Evolutionary conservation across 2,329 filamentous ascomycete genomes (phyloP).

Genomic region (Colletotrichum sp.): DNA sequence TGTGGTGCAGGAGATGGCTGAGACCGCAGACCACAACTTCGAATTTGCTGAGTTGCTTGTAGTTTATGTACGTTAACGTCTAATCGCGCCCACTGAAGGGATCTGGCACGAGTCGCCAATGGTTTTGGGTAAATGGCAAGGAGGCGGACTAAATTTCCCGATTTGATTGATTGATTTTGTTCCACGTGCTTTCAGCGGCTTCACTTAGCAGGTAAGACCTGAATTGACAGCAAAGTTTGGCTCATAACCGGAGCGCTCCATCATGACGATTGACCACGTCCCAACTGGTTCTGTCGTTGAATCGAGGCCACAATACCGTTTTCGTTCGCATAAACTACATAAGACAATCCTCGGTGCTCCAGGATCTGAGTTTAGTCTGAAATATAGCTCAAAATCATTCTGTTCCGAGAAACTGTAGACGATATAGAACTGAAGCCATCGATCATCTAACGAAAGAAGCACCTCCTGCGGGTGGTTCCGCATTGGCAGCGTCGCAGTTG

Average conservation of each 20-base stretch:
- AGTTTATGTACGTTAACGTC: neutral
- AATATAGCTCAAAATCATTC: no score
- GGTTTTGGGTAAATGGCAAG: neutral
- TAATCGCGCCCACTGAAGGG: neutral
- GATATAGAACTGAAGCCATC: no score
- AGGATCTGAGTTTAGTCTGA: no score
- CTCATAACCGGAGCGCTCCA: no score
- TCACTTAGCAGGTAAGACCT: no score
- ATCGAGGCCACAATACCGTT: no score
- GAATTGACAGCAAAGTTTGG: no score
- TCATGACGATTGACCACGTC: no score
- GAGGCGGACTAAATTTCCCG: neutral
- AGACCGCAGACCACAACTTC: neutral
- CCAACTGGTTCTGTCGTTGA: no score
- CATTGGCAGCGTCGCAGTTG: no score
- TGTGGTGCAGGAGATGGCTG: neutral
- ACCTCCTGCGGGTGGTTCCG: neutral
- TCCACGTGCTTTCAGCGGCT: neutral
- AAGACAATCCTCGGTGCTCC: no score
- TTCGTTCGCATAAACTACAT: fast-evolving
- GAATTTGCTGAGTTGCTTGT: neutral
- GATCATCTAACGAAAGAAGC: neutral
- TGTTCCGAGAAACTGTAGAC: no score
- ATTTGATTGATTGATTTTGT: neutral
- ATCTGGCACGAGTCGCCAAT: neutral